Percentiles rank a stretch among this genome's conserved stretches.
Evolutionary conservation across 257 asterid genomes (phyloP).

Genomic region (Solanum bulbocastanum): DNA sequence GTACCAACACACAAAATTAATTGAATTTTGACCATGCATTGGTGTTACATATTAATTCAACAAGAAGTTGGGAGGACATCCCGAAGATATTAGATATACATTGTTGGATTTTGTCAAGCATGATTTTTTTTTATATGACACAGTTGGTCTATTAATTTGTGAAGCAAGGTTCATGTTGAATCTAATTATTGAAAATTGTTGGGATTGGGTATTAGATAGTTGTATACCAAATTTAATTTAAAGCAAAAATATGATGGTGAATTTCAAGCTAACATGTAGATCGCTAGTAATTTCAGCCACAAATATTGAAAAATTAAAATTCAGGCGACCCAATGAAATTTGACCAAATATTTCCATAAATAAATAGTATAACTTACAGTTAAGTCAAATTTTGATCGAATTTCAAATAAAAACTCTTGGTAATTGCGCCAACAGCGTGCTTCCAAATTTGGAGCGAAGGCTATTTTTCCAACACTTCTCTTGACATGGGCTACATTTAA

Average conservation of each 20-base stretch:
- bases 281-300: no score
- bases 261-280: no score
- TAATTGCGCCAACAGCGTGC: no score
- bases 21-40: background rate
- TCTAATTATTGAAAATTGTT: background rate
- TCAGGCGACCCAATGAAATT: background rate
- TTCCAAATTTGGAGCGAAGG: background rate
- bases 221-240: background rate
- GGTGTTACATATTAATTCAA: background rate
- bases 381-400: no score
- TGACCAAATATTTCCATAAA: background rate
- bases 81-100: background rate
- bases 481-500: no score
- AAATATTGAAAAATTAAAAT: no score
- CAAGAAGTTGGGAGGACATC: background rate
- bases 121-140: background rate
- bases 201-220: background rate
- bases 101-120: background rate
- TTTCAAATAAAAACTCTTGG: no score
- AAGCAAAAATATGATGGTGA: background rate
- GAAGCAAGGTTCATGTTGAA: background rate
- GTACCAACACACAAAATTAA: background rate
- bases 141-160: background rate
- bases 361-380: no score
- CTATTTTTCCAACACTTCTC: no score